Conservation (phyloP, 2,329 filamentous ascomycete genomes). For the Phyllosticta capitalensis region DNA sequence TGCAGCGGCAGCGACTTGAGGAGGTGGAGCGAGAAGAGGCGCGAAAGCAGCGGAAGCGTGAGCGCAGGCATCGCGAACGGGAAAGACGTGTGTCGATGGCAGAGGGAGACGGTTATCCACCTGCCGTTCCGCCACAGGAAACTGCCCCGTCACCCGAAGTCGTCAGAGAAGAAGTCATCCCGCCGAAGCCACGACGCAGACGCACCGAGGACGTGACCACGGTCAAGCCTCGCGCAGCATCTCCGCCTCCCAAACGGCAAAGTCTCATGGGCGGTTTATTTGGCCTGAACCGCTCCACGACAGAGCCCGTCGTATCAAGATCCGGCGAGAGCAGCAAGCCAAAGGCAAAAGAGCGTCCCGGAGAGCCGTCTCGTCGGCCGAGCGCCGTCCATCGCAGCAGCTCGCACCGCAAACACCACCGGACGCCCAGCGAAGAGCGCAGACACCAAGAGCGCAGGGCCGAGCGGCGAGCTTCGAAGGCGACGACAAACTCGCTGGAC, state of each 20-base stretch:
- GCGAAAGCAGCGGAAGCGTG: neutral
- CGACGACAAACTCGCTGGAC: neutral
- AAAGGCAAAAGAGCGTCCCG: neutral
- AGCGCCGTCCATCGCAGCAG: neutral
- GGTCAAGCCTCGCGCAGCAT: neutral
- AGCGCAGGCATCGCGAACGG: neutral
- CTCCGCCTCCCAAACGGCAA: neutral
- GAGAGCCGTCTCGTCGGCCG: neutral
- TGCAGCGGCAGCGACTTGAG: neutral
- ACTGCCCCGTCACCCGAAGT: neutral
- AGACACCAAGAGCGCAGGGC: conserved; percentile 3
- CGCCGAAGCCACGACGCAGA: neutral
- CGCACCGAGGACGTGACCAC: neutral
- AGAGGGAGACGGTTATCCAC: neutral
- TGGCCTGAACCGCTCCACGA: neutral
- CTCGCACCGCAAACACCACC: neutral
- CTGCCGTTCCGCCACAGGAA: neutral
- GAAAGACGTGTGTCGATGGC: neutral
- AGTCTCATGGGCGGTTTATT: neutral
- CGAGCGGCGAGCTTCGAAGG: conserved; percentile 1
- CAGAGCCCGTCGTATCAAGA: neutral
- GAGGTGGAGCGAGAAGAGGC: conserved; percentile 1
- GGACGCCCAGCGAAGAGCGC: conserved; percentile 3
- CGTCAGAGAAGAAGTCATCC: neutral
- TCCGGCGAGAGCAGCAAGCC: neutral